Evolutionary conservation across 2,329 filamentous ascomycete species (phyloP).

Genomic region (Sphaerulina musiva): DNA sequence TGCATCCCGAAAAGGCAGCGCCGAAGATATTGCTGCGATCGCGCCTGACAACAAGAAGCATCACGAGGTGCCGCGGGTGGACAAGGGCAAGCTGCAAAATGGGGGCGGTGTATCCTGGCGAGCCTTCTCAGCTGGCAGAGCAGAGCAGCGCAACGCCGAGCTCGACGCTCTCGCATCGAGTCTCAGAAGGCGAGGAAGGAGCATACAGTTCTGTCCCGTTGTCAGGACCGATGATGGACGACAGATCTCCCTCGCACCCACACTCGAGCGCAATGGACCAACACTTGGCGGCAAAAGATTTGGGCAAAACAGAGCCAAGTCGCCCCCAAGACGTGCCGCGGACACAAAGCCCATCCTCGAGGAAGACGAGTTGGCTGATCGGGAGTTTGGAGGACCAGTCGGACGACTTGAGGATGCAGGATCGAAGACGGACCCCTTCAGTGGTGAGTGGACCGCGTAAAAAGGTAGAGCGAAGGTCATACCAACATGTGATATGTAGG

Average conservation of each 20-base stretch:
- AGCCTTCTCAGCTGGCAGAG: constrained; percentile 31
- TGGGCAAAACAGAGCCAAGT: constrained; percentile 21
- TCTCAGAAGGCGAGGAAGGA: constrained; percentile 30
- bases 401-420: constrained; percentile 22
- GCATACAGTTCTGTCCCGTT: constrained; percentile 31
- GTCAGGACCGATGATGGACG: constrained; percentile 33
- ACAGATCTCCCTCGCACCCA: constrained; percentile 26
- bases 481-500: constrained; percentile 20
- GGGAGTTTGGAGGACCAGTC: constrained; percentile 18
- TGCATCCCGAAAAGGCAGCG: constrained; percentile 27
- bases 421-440: constrained; percentile 31
- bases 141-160: constrained; percentile 31
- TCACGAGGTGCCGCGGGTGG: constrained; percentile 29
- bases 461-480: constrained; percentile 5
- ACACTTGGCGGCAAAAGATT: constrained; percentile 16
- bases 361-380: constrained; percentile 29
- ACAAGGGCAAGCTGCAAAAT: constrained; percentile 29
- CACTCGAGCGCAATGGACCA: constrained; percentile 16
- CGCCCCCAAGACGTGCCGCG: constrained; percentile 27
- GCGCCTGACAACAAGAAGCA: constrained; percentile 17
- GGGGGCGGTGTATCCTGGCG: constrained; percentile 33
- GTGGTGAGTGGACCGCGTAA: constrained; percentile 25
- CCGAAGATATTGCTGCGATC: constrained; percentile 14
- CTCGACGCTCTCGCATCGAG: constrained; percentile 31
- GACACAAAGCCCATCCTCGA: constrained; percentile 24